Evolutionary conservation across 2,329 filamentous ascomycete genomes (phyloP), one percentile per base, ranked within the genome.

Genomic region (Mariannaea sp.): DNA sequence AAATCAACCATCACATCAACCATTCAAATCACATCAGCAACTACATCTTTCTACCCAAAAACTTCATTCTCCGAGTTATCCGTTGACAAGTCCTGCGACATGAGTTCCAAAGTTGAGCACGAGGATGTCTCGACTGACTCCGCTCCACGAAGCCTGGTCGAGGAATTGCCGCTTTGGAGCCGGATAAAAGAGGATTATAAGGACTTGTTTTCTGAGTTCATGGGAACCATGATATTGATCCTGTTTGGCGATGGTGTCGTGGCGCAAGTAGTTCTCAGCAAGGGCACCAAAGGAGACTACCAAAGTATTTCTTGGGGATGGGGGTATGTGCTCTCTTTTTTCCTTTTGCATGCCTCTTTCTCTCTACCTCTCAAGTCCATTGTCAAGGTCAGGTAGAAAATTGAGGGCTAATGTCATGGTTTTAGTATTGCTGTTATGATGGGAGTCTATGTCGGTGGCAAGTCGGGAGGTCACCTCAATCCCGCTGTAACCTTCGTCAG

Each of bases 231-330:
- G 73, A 79, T 87, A 49, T 70, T 90, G 57, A 75, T 90, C 53
- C 71, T 89, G 33, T 90, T 90, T 62, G 87, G 87, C 4, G 82
- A 89, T 56, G 86, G 85, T n/a, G 83, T 83, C 49, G 84, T 89
- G 16, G 87, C 87, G 3, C 87, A 90, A 68, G 86, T 88, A 0
- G 73, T 84, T 0, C 76, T 90, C 10, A 85, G 82, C 53, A 69
- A 68, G 4, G 68, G 65, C 20, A 65, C 65, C 12, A 80, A 78
- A 63, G 80, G 81, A 35, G 67, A 75, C 53, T 79, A 78, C 56
- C 73, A 78, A 61, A 77, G 75, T 52, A 79, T 80, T 50, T 76
- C 74, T 4, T 79, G 77, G 75, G 76, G 76, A 29, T 80, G 75
- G 75, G 77, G 75, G 74, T 78, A 68, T 73, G 75, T 36, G 35